A percentile compares a stretch with the other conserved stretches of the same genome.
These are phyloP conservation scores for Podaxis pistillaris DNA, from an alignment of 768 basidiomycete genomes.

Conservation along the genomic window DNA sequence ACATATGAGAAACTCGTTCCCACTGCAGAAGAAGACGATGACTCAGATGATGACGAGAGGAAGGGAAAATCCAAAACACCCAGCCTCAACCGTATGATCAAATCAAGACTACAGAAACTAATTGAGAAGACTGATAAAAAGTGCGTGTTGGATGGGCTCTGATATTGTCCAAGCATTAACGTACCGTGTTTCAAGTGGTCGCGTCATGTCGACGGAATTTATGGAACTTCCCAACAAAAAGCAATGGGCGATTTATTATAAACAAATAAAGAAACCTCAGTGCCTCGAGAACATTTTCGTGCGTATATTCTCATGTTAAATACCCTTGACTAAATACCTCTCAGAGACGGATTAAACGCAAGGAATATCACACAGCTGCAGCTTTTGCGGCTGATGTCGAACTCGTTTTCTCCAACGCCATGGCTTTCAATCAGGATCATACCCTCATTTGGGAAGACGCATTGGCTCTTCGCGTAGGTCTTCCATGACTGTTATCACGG, in stretches of 20 bases:
- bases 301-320: constrained; percentile 26
- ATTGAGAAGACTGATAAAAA: constrained; percentile 67
- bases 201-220: constrained; percentile 69
- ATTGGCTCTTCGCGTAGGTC: constrained; percentile 55
- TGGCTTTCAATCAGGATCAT: constrained; percentile 85
- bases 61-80: constrained; percentile 55
- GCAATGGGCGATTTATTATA: constrained; percentile 78
- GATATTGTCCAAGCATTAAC: neutral
- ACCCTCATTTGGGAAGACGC: constrained; percentile 85
- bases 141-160: constrained; percentile 41
- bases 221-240: constrained; percentile 83
- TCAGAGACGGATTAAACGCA: constrained; percentile 79
- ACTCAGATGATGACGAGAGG: constrained; percentile 34
- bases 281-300: constrained; percentile 79
- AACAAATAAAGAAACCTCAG: constrained; percentile 73
- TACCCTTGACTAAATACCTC: constrained; percentile 13
- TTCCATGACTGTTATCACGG: neutral
- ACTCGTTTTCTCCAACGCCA: constrained; percentile 86
- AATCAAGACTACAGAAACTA: constrained; percentile 68
- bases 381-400: constrained; percentile 88
- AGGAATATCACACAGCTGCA: constrained; percentile 64
- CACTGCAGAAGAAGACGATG: constrained; percentile 38
- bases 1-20: constrained; percentile 46
- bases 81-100: constrained; percentile 66
- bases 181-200: constrained; percentile 47